A percentile compares a stretch with the other conserved stretches of the same genome.
phyloP scores from a whole-genome alignment of 2,329 filamentous ascomycete species.

The Sporothrix schenckii region DNA sequence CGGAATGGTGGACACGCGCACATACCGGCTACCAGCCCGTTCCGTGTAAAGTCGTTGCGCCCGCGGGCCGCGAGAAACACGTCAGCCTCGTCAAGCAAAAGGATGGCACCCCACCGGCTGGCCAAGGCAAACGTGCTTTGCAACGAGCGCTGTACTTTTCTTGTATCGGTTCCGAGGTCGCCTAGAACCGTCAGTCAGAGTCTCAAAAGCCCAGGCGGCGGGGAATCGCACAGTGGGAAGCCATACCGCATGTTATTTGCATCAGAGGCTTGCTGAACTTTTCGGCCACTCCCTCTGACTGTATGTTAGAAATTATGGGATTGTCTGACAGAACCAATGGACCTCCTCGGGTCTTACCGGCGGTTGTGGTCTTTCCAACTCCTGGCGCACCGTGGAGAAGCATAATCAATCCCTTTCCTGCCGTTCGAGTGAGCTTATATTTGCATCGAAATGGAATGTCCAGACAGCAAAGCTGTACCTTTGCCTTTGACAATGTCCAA shows the following conservation, averaged over 20 bases:
- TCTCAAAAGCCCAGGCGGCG: background rate
- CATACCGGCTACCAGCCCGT: slow-evolving; percentile 35
- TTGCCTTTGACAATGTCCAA: slow-evolving; percentile 12
- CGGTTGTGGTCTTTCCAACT: slow-evolving; percentile 8
- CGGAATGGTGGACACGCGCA: background rate
- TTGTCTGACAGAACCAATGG: background rate
- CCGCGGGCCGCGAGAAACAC: slow-evolving; percentile 17
- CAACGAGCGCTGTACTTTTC: slow-evolving; percentile 31
- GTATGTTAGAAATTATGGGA: background rate
- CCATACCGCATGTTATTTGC: slow-evolving; percentile 18
- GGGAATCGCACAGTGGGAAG: background rate
- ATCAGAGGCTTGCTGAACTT: background rate
- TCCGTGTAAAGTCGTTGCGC: slow-evolving; percentile 31
- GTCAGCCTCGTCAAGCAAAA: slow-evolving; percentile 40
- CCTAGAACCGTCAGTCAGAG: background rate
- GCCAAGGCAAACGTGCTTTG: slow-evolving; percentile 36
- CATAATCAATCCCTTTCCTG: slow-evolving; percentile 6
- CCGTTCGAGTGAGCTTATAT: background rate
- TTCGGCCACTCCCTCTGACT: slow-evolving; percentile 1
- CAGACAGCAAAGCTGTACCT: background rate
- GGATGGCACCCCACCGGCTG: slow-evolving; percentile 39
- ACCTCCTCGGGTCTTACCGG: background rate
- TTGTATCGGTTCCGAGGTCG: slow-evolving; percentile 4
- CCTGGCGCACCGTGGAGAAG: slow-evolving; percentile 19
- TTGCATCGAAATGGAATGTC: too few relatives aligned